These are phyloP conservation scores for Bertia moriformis DNA, from an alignment of 2,329 filamentous ascomycete genomes.

Conservation along the genomic window DNA sequence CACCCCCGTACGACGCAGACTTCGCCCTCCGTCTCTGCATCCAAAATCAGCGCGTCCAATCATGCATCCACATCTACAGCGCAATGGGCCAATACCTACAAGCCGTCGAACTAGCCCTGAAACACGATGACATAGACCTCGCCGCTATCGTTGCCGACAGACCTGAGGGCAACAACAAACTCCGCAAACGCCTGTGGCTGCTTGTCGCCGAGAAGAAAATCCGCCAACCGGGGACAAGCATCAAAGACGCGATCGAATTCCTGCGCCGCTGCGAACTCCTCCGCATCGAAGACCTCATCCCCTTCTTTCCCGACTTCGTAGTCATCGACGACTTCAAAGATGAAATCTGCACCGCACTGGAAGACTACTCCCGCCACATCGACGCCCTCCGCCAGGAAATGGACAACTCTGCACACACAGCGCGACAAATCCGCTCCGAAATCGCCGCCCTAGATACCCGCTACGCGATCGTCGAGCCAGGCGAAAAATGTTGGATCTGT, in stretches of 20 bases:
- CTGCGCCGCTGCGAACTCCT: constrained; percentile 81
- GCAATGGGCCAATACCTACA: constrained; percentile 90
- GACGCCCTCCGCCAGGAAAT: constrained; percentile 81
- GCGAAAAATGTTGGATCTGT: constrained; percentile 85
- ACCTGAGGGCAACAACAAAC: constrained; percentile 59
- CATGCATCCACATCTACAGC: constrained; percentile 93
- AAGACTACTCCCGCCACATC: constrained; percentile 85
- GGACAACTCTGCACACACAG: constrained; percentile 83
- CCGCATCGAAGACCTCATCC: constrained; percentile 89
- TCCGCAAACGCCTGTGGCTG: constrained; percentile 91
- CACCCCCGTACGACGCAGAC: constrained; percentile 81
- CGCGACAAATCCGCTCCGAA: constrained; percentile 77
- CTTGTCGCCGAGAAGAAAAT: constrained; percentile 92
- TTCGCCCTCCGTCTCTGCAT: constrained; percentile 94
- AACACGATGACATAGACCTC: constrained; percentile 78
- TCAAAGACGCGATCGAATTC: constrained; percentile 88
- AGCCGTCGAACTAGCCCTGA: constrained; percentile 81
- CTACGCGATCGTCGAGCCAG: constrained; percentile 92
- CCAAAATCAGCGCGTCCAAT: constrained; percentile 80
- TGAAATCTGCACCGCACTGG: constrained; percentile 84
- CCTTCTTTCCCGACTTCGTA: constrained; percentile 96
- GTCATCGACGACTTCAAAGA: constrained; percentile 99
- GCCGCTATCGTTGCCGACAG: constrained; percentile 80
- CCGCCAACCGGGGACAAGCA: constrained; percentile 59
- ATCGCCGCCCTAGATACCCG: constrained; percentile 74